Conservation (phyloP, 1,284 basidiomycete species). For the Ustilago shanxiensis region DNA sequence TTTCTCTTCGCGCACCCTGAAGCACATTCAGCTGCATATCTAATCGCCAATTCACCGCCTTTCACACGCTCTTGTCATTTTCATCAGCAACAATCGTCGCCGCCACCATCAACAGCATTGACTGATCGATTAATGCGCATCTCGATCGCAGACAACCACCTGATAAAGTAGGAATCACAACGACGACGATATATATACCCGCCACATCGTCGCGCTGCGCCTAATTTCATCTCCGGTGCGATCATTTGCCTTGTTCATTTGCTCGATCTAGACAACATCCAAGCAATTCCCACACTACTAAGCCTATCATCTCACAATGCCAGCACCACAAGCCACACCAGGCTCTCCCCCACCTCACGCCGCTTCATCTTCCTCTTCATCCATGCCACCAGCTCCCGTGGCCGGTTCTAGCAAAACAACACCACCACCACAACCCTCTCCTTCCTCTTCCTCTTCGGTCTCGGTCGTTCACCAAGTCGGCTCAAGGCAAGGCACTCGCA, state of each 20-base stretch:
- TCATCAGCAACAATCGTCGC: background rate
- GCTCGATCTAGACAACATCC: constrained; percentile 8
- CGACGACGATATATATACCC: background rate
- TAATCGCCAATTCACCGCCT: too few species aligned
- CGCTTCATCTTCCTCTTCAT: constrained; percentile 7
- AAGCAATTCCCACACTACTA: background rate
- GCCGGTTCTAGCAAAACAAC: constrained; percentile 32
- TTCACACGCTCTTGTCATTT: too few species aligned
- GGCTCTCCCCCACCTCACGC: constrained; percentile 26
- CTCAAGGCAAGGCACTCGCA: constrained; percentile 51
- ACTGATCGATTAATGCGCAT: too few species aligned
- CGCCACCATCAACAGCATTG: background rate
- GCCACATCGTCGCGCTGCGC: background rate
- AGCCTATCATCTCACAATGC: constrained; percentile 19
- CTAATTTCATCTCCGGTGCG: background rate
- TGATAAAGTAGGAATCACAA: background rate
- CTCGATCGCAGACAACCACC: background rate
- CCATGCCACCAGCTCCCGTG: background rate
- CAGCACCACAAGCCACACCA: constrained; percentile 31
- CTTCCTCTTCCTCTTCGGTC: constrained; percentile 20
- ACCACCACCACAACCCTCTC: constrained; percentile 33
- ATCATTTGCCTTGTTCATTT: background rate
- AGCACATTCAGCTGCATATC: background rate
- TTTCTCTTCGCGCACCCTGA: background rate
- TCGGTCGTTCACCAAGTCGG: constrained; percentile 54